Evolutionary conservation across 345 rosid species (phyloP), one percentile per base, ranked within the genome.

Genomic region (thale cress (Arabidopsis thaliana)): DNA sequence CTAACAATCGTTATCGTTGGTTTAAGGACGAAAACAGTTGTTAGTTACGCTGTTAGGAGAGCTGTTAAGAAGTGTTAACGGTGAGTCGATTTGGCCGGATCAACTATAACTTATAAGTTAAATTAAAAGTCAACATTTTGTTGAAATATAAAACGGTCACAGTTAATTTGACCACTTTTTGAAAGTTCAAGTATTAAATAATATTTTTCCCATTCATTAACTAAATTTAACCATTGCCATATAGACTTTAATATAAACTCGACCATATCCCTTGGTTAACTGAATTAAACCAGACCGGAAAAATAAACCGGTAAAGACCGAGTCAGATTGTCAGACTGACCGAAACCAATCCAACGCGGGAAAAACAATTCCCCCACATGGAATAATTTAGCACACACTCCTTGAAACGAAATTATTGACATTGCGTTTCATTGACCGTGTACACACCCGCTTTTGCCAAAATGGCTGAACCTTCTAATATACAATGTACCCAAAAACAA

Each of bases 291-390:
- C 48, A 45, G 36, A 73, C 59, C 66, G 41, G 11, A 57, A 46
- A 59, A 20, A 4, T 22, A 62, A 73, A 73, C 72, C 44, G 53
- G 67, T 66, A 14, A 16, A 66, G 66, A 55, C 20, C 49, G 40
- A 56, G 50, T 56, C 72, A 73, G 37, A 25, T 14, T 16, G 20
- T 16, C 20, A 16, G 20, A 16, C 20, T 32, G 41, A 41, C 16
- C 20, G 46, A 22, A 64, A 53, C 20, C 48, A 65, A 74, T 11
- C 37, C 41, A 75, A 75, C 67, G 73, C 72, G 78, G 73, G 78
- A 59, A 74, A 75, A 49, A 14, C 2, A 30, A 49, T 13, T 20
- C 33, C 59, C 38, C 51, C 58, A 74, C 78, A 45, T 14, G 51
- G 67, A 57, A 65, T 41, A 5, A 70, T 7, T 37, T 65, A 46